Evolutionary conservation across 306 rosid genomes (phyloP).

Genomic region (Trifolium fragiferum): DNA sequence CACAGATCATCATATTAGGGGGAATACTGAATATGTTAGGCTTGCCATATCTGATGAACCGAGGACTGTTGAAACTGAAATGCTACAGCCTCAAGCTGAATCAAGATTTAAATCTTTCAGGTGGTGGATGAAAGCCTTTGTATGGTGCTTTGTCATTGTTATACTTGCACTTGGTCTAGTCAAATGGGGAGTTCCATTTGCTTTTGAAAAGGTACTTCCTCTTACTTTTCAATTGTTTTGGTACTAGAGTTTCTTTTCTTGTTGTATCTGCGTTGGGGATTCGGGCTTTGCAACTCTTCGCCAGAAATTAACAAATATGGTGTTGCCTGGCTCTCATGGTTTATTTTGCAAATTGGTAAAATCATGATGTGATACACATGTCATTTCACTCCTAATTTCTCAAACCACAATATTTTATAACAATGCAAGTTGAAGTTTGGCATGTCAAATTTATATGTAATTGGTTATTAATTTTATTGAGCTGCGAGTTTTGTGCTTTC

Average conservation of each 20-base stretch:
- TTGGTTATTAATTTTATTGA: slow-evolving; percentile 20
- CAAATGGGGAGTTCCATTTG: slow-evolving; percentile 89
- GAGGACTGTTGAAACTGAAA: slow-evolving; percentile 55
- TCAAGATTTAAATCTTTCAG: slow-evolving; percentile 48
- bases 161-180: slow-evolving; percentile 50
- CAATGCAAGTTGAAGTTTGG: background rate
- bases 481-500: slow-evolving; percentile 20
- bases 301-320: slow-evolving; percentile 27
- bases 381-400: slow-evolving; percentile 14
- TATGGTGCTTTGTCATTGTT: slow-evolving; percentile 56
- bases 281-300: slow-evolving; percentile 21
- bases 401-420: slow-evolving; percentile 6
- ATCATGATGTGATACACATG: background rate
- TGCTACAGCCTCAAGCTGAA: slow-evolving; percentile 62
- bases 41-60: slow-evolving; percentile 79
- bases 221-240: slow-evolving; percentile 20
- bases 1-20: slow-evolving; percentile 56
- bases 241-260: slow-evolving; percentile 33
- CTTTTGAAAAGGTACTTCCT: slow-evolving; percentile 78
- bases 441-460: slow-evolving; percentile 27
- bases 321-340: slow-evolving; percentile 1
- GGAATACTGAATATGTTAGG: slow-evolving; percentile 81
- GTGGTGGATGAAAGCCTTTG: slow-evolving; percentile 79
- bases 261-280: slow-evolving; percentile 19
- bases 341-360: slow-evolving; percentile 22